Conservation (phyloP, 306 rosid genomes). For the Vachellia collinsii region DNA sequence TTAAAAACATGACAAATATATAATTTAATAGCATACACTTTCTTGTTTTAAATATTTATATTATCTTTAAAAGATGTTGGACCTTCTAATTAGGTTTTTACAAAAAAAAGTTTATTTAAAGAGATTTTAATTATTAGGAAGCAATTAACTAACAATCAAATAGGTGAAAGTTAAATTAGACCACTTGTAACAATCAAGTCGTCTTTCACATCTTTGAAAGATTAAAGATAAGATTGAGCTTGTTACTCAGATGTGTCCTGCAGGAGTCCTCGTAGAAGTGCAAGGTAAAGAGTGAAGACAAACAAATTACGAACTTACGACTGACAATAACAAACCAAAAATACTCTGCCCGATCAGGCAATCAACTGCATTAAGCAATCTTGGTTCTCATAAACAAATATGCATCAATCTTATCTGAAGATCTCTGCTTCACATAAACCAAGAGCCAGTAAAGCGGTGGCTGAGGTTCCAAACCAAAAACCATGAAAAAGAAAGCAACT, state of each 20-base stretch:
- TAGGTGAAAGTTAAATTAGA: not conserved
- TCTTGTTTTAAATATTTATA: no score
- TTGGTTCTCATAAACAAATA: slow-evolving; percentile 29
- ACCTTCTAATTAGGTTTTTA: no score
- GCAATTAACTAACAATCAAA: no score
- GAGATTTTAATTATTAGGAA: no score
- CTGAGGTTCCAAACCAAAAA: slow-evolving; percentile 14
- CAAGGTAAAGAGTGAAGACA: not conserved
- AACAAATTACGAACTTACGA: not conserved
- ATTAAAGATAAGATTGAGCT: not conserved
- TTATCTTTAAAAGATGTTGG: no score
- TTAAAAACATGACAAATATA: not conserved
- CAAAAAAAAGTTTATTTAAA: no score
- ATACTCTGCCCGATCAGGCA: not conserved
- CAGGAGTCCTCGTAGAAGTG: slow-evolving; percentile 1
- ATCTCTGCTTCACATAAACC: slow-evolving; percentile 27
- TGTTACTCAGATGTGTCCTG: not conserved
- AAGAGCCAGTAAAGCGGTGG: not conserved
- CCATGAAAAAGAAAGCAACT: not conserved
- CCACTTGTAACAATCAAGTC: not conserved
- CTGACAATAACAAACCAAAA: not conserved
- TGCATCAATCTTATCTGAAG: slow-evolving; percentile 18
- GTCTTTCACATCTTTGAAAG: not conserved
- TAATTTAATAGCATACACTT: not conserved
- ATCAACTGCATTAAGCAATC: slow-evolving; percentile 36